These are phyloP conservation scores for Yarrowia sp. DNA, from an alignment of 805 yeast genomes.

Conservation along the genomic window DNA sequence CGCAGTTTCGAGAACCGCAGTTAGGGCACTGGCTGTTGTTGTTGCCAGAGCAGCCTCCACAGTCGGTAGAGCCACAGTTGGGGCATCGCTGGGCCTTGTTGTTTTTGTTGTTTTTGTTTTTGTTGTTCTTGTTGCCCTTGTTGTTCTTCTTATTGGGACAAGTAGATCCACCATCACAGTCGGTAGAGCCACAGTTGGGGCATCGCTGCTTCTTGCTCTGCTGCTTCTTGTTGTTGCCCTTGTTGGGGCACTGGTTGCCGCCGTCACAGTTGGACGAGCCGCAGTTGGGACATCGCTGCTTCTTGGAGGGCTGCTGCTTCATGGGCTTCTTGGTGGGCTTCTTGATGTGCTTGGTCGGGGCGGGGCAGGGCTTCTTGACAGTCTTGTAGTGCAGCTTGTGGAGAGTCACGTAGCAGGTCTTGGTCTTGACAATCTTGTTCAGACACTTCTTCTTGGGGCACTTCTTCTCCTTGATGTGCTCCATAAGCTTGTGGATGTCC, in stretches of 20 bases:
- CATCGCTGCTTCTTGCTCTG: slow-evolving; percentile 29
- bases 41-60: slow-evolving; percentile 17
- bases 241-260: slow-evolving; percentile 19
- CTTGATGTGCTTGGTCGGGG: slow-evolving; percentile 14
- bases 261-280: slow-evolving; percentile 14
- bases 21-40: slow-evolving; percentile 24
- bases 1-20: slow-evolving; percentile 20
- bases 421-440: slow-evolving; percentile 23
- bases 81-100: slow-evolving; percentile 17
- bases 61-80: not conserved
- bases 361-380: slow-evolving; percentile 12
- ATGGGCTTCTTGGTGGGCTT: not conserved
- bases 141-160: not conserved
- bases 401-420: slow-evolving; percentile 23
- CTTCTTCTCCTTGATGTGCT: slow-evolving; percentile 35
- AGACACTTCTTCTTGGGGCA: slow-evolving; percentile 34
- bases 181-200: slow-evolving; percentile 9
- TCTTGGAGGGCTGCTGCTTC: slow-evolving; percentile 20
- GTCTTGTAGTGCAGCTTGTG: slow-evolving; percentile 25
- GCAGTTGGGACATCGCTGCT: slow-evolving; percentile 26
- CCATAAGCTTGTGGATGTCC: slow-evolving; percentile 23
- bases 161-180: slow-evolving; percentile 3
- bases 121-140: not conserved
- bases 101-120: not conserved
- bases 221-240: slow-evolving; percentile 76